Evolutionary conservation across 306 rosid species (phyloP), one percentile per base, ranked within the genome.

Genomic region (Trifolium pratense): DNA sequence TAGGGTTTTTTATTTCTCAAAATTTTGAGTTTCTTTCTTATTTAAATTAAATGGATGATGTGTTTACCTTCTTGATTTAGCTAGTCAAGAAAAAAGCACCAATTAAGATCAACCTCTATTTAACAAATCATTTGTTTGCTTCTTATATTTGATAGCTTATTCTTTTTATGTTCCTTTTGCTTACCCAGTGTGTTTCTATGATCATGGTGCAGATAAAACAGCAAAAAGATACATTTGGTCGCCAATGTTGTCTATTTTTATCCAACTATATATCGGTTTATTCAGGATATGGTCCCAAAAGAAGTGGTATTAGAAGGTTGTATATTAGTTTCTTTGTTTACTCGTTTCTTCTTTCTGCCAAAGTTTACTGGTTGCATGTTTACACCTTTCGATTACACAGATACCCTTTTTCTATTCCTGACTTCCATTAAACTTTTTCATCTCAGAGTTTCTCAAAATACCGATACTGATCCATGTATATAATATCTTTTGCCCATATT

Each of bases 301-400:
- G 81, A 80, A 76, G 90, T 39, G 98, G 97, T 76, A 86, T 93
- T 71, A 84, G 73, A 81, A 88, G 97, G 98, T 93, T 78, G 68
- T 76, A 64, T 79, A 10, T 52, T 40, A 48, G 25, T 78, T 66
- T 75, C 9, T 8, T 64, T 36, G 42, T 59, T 51, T 25, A 43
- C 31, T 56, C 55, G 14, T 64, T 75, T 73, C 18, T 60, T 57
- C 66, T 40, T 66, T 51, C 64, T 31, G 43, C 26, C 61, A 59
- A 42, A 70, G 42, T 52, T 70, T 66, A 71, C 61, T 9, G 1
- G 66, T 71, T 79, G 31, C 73, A 71, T 12, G 68, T 12, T 39
- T 80, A 12, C 64, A 57, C 37, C 62, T 39, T 64, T 46, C 42
- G 1, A 48, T 59, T 52, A 9, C 63, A 65, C 34, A 62, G 46